Evolutionary conservation across 805 yeast species (phyloP), one percentile per base, ranked within the genome.

Genomic region (Millerozyma acaciae): DNA sequence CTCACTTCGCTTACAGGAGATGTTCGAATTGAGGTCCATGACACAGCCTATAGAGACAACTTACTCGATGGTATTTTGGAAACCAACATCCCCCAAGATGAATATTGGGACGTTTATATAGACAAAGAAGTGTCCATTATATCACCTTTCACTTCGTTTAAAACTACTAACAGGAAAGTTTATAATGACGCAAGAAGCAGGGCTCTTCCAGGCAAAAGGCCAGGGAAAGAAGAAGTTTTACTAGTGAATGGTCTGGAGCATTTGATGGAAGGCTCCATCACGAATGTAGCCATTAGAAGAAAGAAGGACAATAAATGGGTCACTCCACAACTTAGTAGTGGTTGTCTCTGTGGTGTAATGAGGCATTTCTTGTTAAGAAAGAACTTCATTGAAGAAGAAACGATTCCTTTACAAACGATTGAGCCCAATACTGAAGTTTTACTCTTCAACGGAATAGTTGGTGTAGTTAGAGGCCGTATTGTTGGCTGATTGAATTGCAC

Each of bases 291-390:
- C 0, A 58, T 88, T 25, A 58, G 52, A 46, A 55, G 76, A 32
- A 50, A 45, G 24, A 26, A 35, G 3, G 49, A 45, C 6, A 74
- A 69, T 27, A 51, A 55, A 17, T 93, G 95, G 90, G 60, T 79
- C 3, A 90, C 97, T 0, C 97, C 98, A 1, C 62, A 68, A n/a
- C 62, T 88, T 19, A 62, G 77, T 1, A 62, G 77, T 9, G 97
- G 97, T 0, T 86, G 96, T 51, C 65, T 90, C 29, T 80, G 87
- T 57, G 97, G 97, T 8, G 87, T 83, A 0, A 75, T 78, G 47
- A 68, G 97, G 45, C 77, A 78, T 42, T 73, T 70, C 53, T 57
- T 90, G 30, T 50, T 87, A 8, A 53, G 62, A 9, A 74, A 77
- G 30, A 71, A 74, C 3, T 49, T 65, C 19, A 57, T 85, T 2